These are phyloP conservation scores for Tolypocladium cylindrosporum DNA, from an alignment of 2,329 filamentous ascomycete genomes.

Conservation along the genomic window DNA sequence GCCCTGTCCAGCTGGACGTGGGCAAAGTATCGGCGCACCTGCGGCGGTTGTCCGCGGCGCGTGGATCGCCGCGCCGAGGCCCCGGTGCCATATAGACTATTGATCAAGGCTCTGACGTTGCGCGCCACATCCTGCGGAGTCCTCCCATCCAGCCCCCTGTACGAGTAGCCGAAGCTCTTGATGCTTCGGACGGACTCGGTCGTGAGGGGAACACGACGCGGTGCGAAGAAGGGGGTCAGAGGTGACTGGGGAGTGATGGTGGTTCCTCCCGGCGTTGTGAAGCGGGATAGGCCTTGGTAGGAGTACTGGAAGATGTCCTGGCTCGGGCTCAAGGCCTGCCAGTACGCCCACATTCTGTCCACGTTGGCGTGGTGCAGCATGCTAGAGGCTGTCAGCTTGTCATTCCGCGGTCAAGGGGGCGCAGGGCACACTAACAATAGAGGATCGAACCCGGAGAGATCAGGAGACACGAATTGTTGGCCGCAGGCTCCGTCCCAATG, in stretches of 20 bases:
- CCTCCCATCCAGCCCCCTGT: constrained; percentile 24
- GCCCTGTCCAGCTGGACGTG: not conserved
- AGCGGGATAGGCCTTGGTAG: constrained; percentile 25
- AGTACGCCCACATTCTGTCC: constrained; percentile 52
- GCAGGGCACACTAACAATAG: constrained; percentile 25
- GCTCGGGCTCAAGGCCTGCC: constrained; percentile 31
- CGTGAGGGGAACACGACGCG: constrained; percentile 11
- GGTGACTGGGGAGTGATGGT: constrained; percentile 31
- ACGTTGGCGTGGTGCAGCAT: constrained; percentile 48
- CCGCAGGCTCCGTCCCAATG: constrained; percentile 29
- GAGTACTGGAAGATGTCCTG: constrained; percentile 22
- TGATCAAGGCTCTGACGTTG: constrained; percentile 13
- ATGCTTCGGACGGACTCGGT: constrained; percentile 32
- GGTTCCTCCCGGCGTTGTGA: constrained; percentile 27
- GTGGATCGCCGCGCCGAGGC: not conserved
- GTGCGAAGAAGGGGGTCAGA: constrained; percentile 39
- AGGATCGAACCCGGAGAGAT: constrained; percentile 32
- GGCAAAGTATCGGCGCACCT: not conserved
- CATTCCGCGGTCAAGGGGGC: not conserved
- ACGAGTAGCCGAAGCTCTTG: constrained; percentile 26
- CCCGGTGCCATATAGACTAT: constrained; percentile 16
- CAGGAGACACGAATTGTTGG: constrained; percentile 27
- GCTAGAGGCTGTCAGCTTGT: constrained; percentile 7
- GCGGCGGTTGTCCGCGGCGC: not conserved
- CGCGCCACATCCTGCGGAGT: constrained; percentile 17